These are phyloP conservation scores for Oxyria digyna DNA, from an alignment of 148 eudicot genomes.

Conservation along the genomic window DNA sequence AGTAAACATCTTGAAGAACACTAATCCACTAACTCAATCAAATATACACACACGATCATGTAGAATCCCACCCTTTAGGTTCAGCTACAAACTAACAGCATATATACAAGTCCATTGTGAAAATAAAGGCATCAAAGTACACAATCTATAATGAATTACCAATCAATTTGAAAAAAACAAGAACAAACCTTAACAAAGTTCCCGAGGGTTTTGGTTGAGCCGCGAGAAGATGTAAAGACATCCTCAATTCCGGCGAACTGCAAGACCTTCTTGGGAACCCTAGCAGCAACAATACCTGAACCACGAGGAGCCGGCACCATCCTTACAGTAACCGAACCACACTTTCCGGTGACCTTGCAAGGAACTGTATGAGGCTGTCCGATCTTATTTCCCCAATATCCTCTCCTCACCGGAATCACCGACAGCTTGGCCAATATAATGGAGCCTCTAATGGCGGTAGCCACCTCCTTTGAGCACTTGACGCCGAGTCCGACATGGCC, in stretches of 20 bases:
- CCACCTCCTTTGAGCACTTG: conserved; percentile 79
- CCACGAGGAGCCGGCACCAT: conserved; percentile 90
- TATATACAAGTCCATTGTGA: no score
- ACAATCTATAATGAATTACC: neutral
- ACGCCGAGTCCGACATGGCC: conserved; percentile 83
- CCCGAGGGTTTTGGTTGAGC: conserved; percentile 80
- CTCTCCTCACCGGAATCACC: conserved; percentile 74
- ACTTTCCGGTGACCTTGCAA: conserved; percentile 79
- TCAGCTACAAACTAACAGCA: no score
- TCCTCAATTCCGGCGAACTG: conserved; percentile 91
- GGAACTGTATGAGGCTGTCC: conserved; percentile 86
- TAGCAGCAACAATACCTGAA: conserved; percentile 76
- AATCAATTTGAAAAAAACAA: neutral
- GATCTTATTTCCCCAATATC: conserved; percentile 88
- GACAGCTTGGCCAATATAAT: conserved; percentile 70
- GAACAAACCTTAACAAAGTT: conserved; percentile 67
- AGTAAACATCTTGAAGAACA: no score
- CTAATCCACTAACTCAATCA: no score
- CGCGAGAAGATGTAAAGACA: conserved; percentile 78
- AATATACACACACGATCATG: no score
- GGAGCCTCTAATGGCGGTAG: conserved; percentile 70
- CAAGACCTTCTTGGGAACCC: conserved; percentile 84
- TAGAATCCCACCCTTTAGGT: no score
- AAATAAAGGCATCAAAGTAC: no score
- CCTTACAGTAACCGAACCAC: conserved; percentile 68